Percentiles rank a stretch among this genome's conserved stretches.
phyloP scores from a whole-genome alignment of 1,139 yeast species.

The Pichia sp. region DNA sequence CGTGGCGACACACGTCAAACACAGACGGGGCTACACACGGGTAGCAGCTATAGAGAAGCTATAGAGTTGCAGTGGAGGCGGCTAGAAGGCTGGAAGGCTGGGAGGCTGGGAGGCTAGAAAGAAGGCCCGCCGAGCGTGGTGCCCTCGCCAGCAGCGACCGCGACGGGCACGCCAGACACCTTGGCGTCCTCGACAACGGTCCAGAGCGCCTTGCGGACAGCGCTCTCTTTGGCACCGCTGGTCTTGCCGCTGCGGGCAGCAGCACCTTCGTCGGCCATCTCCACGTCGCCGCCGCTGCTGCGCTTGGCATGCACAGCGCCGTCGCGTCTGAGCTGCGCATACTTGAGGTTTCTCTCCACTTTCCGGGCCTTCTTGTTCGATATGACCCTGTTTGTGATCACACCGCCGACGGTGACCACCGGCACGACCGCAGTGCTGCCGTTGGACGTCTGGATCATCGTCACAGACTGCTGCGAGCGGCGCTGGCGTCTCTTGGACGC shows the following conservation, averaged over 20 bases:
- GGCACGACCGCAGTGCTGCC: constrained; percentile 59
- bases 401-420: constrained; percentile 45
- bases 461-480: constrained; percentile 40
- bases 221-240: constrained; percentile 36
- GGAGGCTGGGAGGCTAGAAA: constrained; percentile 13
- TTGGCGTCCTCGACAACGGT: constrained; percentile 55
- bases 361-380: constrained; percentile 81
- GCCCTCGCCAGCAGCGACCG: constrained; percentile 55
- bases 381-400: constrained; percentile 54
- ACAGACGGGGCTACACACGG: too few species aligned
- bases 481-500: constrained; percentile 55
- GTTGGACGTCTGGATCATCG: constrained; percentile 37
- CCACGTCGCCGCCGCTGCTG: constrained; percentile 40
- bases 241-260: constrained; percentile 24
- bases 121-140: constrained; percentile 67
- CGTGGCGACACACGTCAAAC: too few species aligned
- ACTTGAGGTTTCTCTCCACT: constrained; percentile 73
- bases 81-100: too few species aligned
- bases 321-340: constrained; percentile 53
- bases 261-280: constrained; percentile 30
- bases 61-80: too few species aligned
- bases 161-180: constrained; percentile 40
- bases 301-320: constrained; percentile 37
- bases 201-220: constrained; percentile 66
- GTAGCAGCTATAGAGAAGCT: neutral